A percentile compares a stretch with the other conserved stretches of the same genome.
Evolutionary conservation across 2,329 filamentous ascomycete species (phyloP).

Genomic region (Scytalidium lignicola): DNA sequence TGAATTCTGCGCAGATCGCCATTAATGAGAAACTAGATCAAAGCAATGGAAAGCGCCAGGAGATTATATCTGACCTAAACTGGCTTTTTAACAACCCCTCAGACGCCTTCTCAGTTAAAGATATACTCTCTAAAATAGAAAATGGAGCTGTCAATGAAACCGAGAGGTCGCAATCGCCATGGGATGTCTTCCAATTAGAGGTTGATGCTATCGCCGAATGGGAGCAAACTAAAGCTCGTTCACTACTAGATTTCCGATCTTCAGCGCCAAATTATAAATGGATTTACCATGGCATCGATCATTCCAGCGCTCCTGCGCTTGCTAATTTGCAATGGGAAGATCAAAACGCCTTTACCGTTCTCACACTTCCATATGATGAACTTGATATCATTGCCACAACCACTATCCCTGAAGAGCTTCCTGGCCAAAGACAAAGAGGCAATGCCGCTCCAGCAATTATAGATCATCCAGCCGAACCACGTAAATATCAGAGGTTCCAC

Average conservation of each 20-base stretch:
- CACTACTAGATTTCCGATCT: conserved; percentile 28
- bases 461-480: neutral
- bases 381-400: conserved; percentile 26
- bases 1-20: too few relatives aligned
- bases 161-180: neutral
- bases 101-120: conserved; percentile 16
- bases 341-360: conserved; percentile 34
- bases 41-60: neutral
- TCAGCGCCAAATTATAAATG: conserved; percentile 34
- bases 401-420: neutral
- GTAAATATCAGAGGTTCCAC: conserved; percentile 3
- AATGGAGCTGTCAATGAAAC: conserved; percentile 10
- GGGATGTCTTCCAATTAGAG: conserved; percentile 25
- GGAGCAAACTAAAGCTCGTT: conserved; percentile 37
- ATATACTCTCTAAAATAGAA: conserved; percentile 27
- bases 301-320: conserved; percentile 12
- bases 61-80: neutral
- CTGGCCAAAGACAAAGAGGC: neutral
- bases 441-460: neutral
- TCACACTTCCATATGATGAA: conserved; percentile 38
- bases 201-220: conserved; percentile 39
- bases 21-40: neutral
- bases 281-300: conserved; percentile 29
- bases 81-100: conserved; percentile 29
- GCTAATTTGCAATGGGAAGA: conserved; percentile 32